Evolutionary conservation across 2,329 filamentous ascomycete genomes (phyloP), one percentile per base, ranked within the genome.

Genomic region (Fusarium decemcellulare): DNA sequence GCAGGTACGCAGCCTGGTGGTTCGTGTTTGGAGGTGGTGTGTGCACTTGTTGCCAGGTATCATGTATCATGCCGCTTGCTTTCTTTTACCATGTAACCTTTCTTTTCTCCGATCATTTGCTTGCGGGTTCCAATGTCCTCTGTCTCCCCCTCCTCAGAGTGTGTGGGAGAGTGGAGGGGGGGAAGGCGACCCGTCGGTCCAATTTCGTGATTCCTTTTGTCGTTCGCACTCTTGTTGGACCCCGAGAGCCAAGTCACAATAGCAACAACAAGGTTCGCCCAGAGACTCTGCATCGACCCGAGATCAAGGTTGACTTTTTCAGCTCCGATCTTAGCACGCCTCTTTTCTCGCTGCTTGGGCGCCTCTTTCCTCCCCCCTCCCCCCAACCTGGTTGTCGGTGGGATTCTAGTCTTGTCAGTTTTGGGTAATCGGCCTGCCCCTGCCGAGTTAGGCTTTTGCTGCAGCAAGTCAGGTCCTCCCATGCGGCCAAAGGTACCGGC

Each of bases 31-130:
- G 55, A 32, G 47, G 32, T 51, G 47, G 47, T 51, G 47, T 37
- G 47, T 51, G 32, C 47, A 34, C 32, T 23, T 23, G 23, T 50
- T 50, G 29, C 46, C 46, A 30, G 32, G 46, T 29, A 30, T 50
- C 23, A 34, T 29, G 18, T 34, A 42, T 37, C 50, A 55, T 61
- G 55, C 51, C 40, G 63, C 65, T 61, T 65, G 50, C 61, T 36
- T 54, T 39, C 60, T 51, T 48, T 46, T 48, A 56, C 40, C 23
- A 42, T 65, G 61, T 47, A 61, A 36, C 56, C 11, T 59, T 51
- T 29, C 48, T 47, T 66, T 68, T 65, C 56, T 39, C 32, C 43
- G 23, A n/a, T 57, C 63, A 42, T 40, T 55, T 44, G 40, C 48
- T 43, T 46, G 42, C 34, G 32, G 32, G 32, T 34, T 47, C 14